Percentiles rank a stretch among this genome's conserved stretches.
phyloP scores from a whole-genome alignment of 2,329 filamentous ascomycete genomes.

The Emericellopsis cladophorae region DNA sequence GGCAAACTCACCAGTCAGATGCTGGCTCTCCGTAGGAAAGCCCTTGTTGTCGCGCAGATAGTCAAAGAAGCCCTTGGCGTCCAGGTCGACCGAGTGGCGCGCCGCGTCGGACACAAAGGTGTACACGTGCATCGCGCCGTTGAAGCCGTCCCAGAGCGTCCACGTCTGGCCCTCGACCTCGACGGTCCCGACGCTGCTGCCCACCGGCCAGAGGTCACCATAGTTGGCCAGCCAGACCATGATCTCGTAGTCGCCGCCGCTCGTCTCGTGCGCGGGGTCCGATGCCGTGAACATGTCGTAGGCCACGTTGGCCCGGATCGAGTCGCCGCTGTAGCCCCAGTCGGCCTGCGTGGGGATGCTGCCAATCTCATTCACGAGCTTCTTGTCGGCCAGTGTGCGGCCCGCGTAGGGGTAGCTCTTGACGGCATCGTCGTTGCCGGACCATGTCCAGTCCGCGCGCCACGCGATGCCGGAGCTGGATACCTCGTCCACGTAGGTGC shows the following conservation, averaged over 20 bases:
- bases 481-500: conserved; percentile 22
- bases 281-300: conserved; percentile 46
- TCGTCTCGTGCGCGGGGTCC: conserved; percentile 21
- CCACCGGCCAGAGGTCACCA: conserved; percentile 9
- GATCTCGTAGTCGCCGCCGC: conserved; percentile 40
- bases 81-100: conserved; percentile 36
- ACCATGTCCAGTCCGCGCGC: conserved; percentile 26
- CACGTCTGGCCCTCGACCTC: conserved; percentile 39
- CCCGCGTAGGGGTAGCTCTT: conserved; percentile 24
- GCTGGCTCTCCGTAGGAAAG: conserved; percentile 31
- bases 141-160: conserved; percentile 44
- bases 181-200: conserved; percentile 34
- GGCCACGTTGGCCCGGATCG: conserved; percentile 37
- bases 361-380: conserved; percentile 16
- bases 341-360: conserved; percentile 18
- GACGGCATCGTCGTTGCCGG: conserved; percentile 20
- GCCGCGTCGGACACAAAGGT: conserved; percentile 30
- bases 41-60: conserved; percentile 37
- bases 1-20: conserved; percentile 23
- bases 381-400: conserved; percentile 8
- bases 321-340: conserved; percentile 17
- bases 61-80: conserved; percentile 42
- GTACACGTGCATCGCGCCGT: conserved; percentile 48
- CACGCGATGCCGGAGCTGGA: conserved; percentile 20
- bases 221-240: conserved; percentile 38